phyloP scores from a whole-genome alignment of 805 yeast genomes.

The Candida schatavii region DNA sequence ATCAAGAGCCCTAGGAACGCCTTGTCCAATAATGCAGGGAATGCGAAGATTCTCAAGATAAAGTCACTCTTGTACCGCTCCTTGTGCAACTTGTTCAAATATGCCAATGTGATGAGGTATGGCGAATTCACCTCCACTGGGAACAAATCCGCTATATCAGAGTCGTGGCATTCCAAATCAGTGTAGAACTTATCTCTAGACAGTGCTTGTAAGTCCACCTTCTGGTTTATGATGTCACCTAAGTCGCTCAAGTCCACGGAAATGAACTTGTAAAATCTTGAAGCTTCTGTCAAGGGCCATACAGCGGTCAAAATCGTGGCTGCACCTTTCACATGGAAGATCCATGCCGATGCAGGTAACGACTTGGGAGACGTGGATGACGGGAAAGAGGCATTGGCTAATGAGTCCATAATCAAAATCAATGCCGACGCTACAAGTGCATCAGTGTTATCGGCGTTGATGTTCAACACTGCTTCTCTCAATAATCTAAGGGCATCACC shows the following conservation, averaged over 20 bases:
- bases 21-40: constrained; percentile 88
- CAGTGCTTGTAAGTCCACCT: constrained; percentile 25
- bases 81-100: constrained; percentile 75
- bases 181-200: constrained; percentile 38
- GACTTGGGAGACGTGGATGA: constrained; percentile 50
- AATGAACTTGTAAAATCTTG: constrained; percentile 42
- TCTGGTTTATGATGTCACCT: constrained; percentile 61
- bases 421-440: constrained; percentile 91
- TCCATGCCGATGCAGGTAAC: constrained; percentile 92
- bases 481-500: constrained; percentile 80
- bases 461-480: constrained; percentile 81
- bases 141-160: constrained; percentile 77
- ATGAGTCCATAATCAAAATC: constrained; percentile 85
- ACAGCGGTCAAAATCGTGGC: constrained; percentile 94
- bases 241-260: constrained; percentile 89
- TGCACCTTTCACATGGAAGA: constrained; percentile 95
- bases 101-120: constrained; percentile 81
- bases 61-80: constrained; percentile 85
- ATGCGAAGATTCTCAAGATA: constrained; percentile 82
- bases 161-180: constrained; percentile 78
- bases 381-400: constrained; percentile 83
- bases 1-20: constrained; percentile 72
- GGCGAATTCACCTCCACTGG: constrained; percentile 85
- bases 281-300: constrained; percentile 70
- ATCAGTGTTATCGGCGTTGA: constrained; percentile 83